Conservation (phyloP, 139 green algal species). For the Choricystis sp. region DNA sequence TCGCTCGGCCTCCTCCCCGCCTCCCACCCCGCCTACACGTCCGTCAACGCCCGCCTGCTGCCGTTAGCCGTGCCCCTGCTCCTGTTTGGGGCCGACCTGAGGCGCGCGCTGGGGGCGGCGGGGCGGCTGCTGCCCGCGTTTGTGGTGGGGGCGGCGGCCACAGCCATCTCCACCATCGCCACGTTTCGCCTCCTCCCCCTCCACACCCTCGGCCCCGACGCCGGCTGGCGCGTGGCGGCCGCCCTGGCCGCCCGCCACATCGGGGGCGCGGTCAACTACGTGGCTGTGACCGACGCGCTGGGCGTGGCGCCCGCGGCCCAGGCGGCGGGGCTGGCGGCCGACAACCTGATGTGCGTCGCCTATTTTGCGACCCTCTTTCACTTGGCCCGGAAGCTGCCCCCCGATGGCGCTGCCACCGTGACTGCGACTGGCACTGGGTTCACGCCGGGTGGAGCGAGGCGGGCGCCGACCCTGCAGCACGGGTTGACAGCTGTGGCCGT, state of each 20-base stretch:
- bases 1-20: slow-evolving; percentile 53
- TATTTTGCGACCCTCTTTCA: slow-evolving; percentile 68
- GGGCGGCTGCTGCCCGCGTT: slow-evolving; percentile 60
- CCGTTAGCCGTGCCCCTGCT: slow-evolving; percentile 82
- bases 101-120: slow-evolving; percentile 48
- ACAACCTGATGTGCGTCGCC: slow-evolving; percentile 76
- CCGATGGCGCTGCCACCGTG: slow-evolving; percentile 11
- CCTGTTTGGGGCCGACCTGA: slow-evolving; percentile 66
- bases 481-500: slow-evolving; percentile 16
- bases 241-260: slow-evolving; percentile 80
- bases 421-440: neutral
- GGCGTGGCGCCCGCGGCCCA: slow-evolving; percentile 25
- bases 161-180: slow-evolving; percentile 34
- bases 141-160: slow-evolving; percentile 42
- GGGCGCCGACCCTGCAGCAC: too few relatives aligned
- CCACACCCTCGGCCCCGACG: slow-evolving; percentile 30
- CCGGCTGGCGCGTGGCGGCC: slow-evolving; percentile 61
- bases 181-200: slow-evolving; percentile 56
- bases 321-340: slow-evolving; percentile 67
- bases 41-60: slow-evolving; percentile 70
- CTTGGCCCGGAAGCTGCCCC: slow-evolving; percentile 34
- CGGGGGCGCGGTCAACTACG: slow-evolving; percentile 82
- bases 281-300: slow-evolving; percentile 53
- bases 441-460: neutral
- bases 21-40: slow-evolving; percentile 21